A percentile compares a stretch with the other conserved stretches of the same genome.
phyloP scores from a whole-genome alignment of 495 filamentous ascomycete genomes.

The Neurospora discreta region DNA sequence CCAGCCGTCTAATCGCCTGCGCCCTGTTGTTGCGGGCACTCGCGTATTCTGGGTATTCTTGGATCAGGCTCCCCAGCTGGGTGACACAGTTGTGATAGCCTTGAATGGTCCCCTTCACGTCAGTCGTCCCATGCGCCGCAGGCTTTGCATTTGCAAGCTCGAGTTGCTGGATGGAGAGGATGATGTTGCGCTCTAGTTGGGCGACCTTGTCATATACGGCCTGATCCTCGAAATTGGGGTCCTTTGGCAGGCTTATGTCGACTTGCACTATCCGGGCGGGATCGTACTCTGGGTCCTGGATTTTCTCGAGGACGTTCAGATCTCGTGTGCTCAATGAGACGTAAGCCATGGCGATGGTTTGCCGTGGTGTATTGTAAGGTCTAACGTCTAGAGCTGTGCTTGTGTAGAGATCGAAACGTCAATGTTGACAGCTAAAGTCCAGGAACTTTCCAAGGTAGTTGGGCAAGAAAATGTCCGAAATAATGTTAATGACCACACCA shows the following conservation, averaged over 20 bases:
- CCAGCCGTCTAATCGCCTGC: constrained; percentile 51
- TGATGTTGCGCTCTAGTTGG: constrained; percentile 34
- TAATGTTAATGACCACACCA: not conserved
- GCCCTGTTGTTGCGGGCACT: constrained; percentile 68
- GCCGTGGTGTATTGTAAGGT: not conserved
- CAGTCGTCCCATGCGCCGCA: constrained; percentile 12
- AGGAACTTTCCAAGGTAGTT: not conserved
- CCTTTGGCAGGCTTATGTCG: constrained; percentile 45
- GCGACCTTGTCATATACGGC: constrained; percentile 27
- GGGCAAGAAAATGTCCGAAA: not conserved
- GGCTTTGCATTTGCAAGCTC: constrained; percentile 36
- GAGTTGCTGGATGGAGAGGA: constrained; percentile 35
- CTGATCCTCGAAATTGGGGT: constrained; percentile 42
- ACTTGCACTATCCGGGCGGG: constrained; percentile 42
- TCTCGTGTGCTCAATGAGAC: constrained; percentile 56
- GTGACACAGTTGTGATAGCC: constrained; percentile 32
- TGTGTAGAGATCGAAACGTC: not conserved
- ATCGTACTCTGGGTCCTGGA: constrained; percentile 69
- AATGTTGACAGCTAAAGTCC: not conserved
- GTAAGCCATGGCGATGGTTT: constrained; percentile 29
- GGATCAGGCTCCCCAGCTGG: constrained; percentile 43
- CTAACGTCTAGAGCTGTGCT: not conserved
- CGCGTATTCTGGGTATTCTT: constrained; percentile 53
- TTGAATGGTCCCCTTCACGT: constrained; percentile 11
- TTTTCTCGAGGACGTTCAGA: constrained; percentile 58